Evolutionary conservation across 306 rosid genomes (phyloP).

Genomic region (Boehmeria nivea): DNA sequence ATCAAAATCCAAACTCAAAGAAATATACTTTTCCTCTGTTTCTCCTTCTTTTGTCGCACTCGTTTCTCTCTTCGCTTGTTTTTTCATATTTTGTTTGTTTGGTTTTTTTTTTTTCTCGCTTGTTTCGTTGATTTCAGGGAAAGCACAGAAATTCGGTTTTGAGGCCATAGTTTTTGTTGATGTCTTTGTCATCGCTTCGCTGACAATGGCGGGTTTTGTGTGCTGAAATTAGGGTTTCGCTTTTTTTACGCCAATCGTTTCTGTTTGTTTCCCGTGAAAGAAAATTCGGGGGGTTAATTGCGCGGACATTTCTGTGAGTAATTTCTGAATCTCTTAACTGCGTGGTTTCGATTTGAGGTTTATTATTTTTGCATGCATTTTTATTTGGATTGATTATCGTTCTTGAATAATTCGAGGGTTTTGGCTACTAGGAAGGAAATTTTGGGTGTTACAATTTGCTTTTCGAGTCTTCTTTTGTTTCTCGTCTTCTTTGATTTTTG

Average conservation of each 20-base stretch:
- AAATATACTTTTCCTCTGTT: too few species aligned
- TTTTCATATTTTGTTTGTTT: neutral
- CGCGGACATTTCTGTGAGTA: slow-evolving; percentile 47
- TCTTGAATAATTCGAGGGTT: neutral
- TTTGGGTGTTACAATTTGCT: neutral
- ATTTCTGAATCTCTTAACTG: neutral
- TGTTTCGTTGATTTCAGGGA: neutral
- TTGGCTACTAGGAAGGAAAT: neutral
- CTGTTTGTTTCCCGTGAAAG: slow-evolving; percentile 1
- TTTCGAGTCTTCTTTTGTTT: neutral
- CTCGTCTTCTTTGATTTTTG: too few species aligned
- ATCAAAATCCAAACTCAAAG: too few species aligned
- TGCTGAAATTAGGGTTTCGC: slow-evolving; percentile 76
- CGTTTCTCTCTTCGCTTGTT: neutral
- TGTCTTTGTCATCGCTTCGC: neutral
- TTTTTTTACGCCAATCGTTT: slow-evolving; percentile 1
- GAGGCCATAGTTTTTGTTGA: too few species aligned
- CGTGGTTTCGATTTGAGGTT: neutral
- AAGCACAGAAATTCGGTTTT: neutral
- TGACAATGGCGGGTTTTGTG: slow-evolving; percentile 34
- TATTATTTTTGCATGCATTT: neutral
- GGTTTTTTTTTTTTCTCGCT: neutral
- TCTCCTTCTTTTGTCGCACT: too few species aligned
- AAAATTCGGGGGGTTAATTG: neutral
- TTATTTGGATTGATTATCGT: neutral